Conservation (phyloP, 208 protist genomes). For the Crithidia brevicula region DNA sequence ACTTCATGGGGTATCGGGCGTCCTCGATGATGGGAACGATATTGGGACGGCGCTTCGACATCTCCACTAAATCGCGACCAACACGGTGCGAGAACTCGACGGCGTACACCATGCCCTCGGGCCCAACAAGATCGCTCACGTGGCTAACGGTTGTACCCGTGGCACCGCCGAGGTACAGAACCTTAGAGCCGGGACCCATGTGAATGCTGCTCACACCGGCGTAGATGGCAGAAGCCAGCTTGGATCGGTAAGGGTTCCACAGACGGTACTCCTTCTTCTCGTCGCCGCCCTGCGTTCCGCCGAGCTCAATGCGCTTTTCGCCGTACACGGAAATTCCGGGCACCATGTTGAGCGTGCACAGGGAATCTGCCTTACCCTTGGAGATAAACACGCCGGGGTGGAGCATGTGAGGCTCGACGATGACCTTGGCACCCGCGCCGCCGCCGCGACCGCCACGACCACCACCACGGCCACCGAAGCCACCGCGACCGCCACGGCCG, state of each 20-base stretch:
- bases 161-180: constrained; percentile 99
- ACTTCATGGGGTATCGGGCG: constrained; percentile 99
- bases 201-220: constrained; percentile 98
- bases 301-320: constrained; percentile 98
- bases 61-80: constrained; percentile 99
- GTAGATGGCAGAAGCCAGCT: constrained; percentile 99
- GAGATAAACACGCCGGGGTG: constrained; percentile 99
- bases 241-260: constrained; percentile 99
- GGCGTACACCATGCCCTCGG: constrained; percentile 99
- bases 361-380: constrained; percentile 97
- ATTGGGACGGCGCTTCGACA: constrained; percentile 99
- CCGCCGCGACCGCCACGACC: constrained; percentile 77
- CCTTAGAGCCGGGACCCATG: constrained; percentile 98
- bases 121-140: constrained; percentile 99
- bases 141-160: constrained; percentile 99
- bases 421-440: constrained; percentile 95
- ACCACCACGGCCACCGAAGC: constrained; percentile 48
- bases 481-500: constrained; percentile 46
- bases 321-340: constrained; percentile 99
- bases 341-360: constrained; percentile 98
- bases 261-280: constrained; percentile 99
- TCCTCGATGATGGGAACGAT: constrained; percentile 99
- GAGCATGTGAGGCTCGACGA: constrained; percentile 97
- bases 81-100: constrained; percentile 99
- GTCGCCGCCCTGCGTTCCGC: constrained; percentile 77